These are phyloP conservation scores for Suhomyces choctaworum DNA, from an alignment of 1,139 yeast genomes.

Conservation along the genomic window DNA sequence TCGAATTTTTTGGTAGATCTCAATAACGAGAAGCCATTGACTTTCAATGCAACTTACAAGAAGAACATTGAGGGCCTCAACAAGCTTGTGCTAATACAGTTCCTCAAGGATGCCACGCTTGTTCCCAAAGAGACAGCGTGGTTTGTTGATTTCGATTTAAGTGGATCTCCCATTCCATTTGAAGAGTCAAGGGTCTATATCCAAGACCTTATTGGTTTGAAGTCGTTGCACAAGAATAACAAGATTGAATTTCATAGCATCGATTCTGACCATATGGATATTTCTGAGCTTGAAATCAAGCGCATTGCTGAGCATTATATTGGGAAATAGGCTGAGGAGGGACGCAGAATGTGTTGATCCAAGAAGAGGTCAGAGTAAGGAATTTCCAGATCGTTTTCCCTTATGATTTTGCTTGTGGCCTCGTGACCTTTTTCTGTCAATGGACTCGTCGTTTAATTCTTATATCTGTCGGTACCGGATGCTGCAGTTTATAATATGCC, in stretches of 20 bases:
- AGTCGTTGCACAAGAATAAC: slow-evolving; percentile 40
- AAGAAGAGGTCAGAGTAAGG: no score
- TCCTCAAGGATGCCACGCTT: slow-evolving; percentile 61
- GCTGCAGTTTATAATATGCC: no score
- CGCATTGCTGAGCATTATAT: slow-evolving; percentile 39
- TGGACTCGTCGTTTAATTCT: no score
- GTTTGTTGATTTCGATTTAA: slow-evolving; percentile 57
- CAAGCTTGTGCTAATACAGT: slow-evolving; percentile 59
- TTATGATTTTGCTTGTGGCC: no score
- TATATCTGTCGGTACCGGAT: no score
- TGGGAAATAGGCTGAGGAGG: no score
- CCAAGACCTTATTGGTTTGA: slow-evolving; percentile 62
- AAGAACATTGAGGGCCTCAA: slow-evolving; percentile 45
- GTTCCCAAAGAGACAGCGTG: slow-evolving; percentile 74
- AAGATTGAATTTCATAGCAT: slow-evolving; percentile 52
- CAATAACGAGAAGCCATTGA: slow-evolving; percentile 56
- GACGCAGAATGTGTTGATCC: no score
- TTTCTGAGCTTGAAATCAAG: slow-evolving; percentile 50
- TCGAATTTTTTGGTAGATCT: slow-evolving; percentile 61
- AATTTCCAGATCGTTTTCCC: no score
- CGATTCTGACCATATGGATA: slow-evolving; percentile 68
- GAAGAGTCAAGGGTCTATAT: slow-evolving; percentile 50
- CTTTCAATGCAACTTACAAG: slow-evolving; percentile 34
- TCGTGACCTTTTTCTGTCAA: no score
- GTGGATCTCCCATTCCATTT: slow-evolving; percentile 48